A percentile compares a stretch with the other conserved stretches of the same genome.
phyloP scores from a whole-genome alignment of 306 rosid species.

The Quercus rubra region DNA sequence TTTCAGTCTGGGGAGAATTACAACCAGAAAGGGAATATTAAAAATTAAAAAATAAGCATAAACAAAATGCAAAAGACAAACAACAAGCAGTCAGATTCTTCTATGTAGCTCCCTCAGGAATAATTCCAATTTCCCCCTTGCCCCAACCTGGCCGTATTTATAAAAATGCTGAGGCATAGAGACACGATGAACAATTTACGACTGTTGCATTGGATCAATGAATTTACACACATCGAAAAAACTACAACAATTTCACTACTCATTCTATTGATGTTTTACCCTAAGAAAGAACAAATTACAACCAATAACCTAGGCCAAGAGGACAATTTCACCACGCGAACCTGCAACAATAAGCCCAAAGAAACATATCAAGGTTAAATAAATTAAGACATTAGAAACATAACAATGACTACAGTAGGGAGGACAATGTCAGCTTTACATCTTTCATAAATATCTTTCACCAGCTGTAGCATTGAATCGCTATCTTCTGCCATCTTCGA shows the following conservation, averaged over 20 bases:
- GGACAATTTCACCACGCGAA: slow-evolving; percentile 48
- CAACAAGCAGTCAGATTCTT: not conserved
- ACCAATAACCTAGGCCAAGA: slow-evolving; percentile 34
- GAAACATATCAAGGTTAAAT: not conserved
- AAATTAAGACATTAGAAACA: not conserved
- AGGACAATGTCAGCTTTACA: slow-evolving; percentile 36
- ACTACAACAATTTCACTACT: slow-evolving; percentile 7
- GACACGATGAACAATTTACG: not conserved
- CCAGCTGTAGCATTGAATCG: slow-evolving; percentile 48
- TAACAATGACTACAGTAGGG: not conserved
- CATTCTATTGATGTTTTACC: not conserved
- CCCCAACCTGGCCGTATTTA: not conserved
- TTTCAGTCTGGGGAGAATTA: not conserved
- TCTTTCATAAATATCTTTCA: slow-evolving; percentile 53
- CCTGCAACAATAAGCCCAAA: slow-evolving; percentile 49
- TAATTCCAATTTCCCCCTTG: not conserved
- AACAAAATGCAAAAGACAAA: not conserved
- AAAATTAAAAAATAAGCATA: not conserved
- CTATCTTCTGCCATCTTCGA: slow-evolving; percentile 53
- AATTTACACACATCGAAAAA: slow-evolving; percentile 39
- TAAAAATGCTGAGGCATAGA: not conserved
- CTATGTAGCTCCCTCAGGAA: not conserved
- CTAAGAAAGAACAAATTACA: slow-evolving; percentile 2
- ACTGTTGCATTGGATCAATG: slow-evolving; percentile 23
- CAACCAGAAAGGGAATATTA: not conserved